These are phyloP conservation scores for Euphrasia confusa DNA, from an alignment of 257 asterid species.

Conservation along the genomic window DNA sequence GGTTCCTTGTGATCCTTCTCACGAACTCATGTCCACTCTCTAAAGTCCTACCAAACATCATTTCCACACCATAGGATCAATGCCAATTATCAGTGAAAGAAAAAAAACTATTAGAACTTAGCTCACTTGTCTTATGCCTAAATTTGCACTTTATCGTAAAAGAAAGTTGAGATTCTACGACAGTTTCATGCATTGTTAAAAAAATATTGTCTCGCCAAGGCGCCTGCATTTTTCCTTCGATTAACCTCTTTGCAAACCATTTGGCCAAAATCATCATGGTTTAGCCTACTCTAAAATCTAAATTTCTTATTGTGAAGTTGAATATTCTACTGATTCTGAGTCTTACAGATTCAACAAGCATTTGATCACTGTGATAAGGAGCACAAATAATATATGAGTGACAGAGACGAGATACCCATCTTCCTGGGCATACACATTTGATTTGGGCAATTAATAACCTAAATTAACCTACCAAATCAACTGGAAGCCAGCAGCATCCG, in stretches of 20 bases:
- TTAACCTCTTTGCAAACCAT: neutral
- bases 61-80: constrained; percentile 42
- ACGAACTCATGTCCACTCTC: constrained; percentile 49
- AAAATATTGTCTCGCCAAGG: neutral
- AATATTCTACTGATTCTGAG: neutral
- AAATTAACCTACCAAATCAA: neutral
- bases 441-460: neutral
- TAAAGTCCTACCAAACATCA: constrained; percentile 50
- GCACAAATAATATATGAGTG: neutral
- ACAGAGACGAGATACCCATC: neutral
- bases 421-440: neutral
- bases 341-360: neutral
- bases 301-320: neutral
- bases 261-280: neutral
- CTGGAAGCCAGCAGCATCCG: neutral
- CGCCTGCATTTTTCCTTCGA: too few species aligned
- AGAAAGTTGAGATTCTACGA: neutral
- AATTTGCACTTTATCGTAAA: neutral
- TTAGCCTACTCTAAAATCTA: neutral
- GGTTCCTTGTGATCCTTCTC: constrained; percentile 23
- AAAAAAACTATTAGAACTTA: constrained; percentile 1
- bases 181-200: neutral
- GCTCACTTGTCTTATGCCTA: neutral
- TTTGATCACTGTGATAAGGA: neutral
- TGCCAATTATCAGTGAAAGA: constrained; percentile 36